Conservation (phyloP, 495 filamentous ascomycete genomes). For the Daldinia concentrica region DNA sequence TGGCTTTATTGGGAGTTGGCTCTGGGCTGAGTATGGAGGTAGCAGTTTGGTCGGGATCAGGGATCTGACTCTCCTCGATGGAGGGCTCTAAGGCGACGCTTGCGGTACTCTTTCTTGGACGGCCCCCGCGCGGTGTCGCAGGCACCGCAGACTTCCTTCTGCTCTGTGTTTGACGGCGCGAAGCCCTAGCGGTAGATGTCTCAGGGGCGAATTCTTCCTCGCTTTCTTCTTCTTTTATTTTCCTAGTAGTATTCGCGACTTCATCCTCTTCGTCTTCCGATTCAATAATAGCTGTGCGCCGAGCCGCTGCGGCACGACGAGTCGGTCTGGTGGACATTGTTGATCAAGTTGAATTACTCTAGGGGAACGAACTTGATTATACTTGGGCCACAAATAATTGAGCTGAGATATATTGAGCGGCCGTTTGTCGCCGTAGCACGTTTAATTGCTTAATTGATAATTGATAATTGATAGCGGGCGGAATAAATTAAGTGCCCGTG, state of each 20-base stretch:
- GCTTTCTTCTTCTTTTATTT: conserved; percentile 69
- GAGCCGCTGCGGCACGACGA: conserved; percentile 72
- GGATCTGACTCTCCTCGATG: conserved; percentile 67
- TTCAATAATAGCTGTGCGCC: conserved; percentile 76
- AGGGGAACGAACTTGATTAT: background rate
- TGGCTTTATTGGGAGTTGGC: conserved; percentile 66
- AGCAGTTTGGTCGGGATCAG: conserved; percentile 65
- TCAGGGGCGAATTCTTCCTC: conserved; percentile 84
- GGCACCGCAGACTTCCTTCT: conserved; percentile 65
- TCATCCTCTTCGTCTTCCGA: conserved; percentile 78
- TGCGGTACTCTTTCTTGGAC: conserved; percentile 51
- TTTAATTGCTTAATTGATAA: conserved; percentile 1
- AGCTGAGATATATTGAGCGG: no score
- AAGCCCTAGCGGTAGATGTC: conserved; percentile 54
- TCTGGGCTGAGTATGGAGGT: conserved; percentile 62
- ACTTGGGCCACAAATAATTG: background rate
- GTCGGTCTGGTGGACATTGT: conserved; percentile 75
- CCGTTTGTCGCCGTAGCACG: background rate
- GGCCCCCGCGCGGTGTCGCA: conserved; percentile 51
- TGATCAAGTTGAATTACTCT: background rate
- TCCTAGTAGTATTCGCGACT: conserved; percentile 63
- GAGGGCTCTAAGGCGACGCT: conserved; percentile 46
- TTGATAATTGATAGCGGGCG: conserved; percentile 3
- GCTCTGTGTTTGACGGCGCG: conserved; percentile 54
- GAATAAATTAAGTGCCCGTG: conserved; percentile 12